Percentiles rank a stretch among this genome's conserved stretches.
phyloP scores from a whole-genome alignment of 2,329 filamentous ascomycete species.

The Magnaporthales sp. region DNA sequence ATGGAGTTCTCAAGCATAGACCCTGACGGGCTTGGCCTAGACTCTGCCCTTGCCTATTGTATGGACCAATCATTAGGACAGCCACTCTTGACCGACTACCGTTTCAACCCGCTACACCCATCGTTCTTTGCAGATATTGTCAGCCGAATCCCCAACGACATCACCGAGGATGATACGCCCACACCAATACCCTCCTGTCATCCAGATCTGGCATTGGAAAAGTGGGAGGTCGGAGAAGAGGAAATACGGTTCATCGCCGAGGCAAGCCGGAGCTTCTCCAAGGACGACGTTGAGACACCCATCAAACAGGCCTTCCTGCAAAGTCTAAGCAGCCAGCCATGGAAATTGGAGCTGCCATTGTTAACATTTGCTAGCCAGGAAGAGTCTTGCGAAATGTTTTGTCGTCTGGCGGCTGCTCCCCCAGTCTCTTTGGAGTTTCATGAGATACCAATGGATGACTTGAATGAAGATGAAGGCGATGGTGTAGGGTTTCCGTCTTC shows the following conservation, averaged over 20 bases:
- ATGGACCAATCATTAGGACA: neutral
- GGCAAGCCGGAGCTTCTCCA: neutral
- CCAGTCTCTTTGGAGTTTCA: neutral
- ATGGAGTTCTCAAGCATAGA: neutral
- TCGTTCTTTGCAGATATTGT: neutral
- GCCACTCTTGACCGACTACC: neutral
- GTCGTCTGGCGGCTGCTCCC: neutral
- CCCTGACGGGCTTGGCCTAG: neutral
- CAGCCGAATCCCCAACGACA: neutral
- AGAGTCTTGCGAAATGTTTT: neutral
- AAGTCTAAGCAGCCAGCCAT: neutral
- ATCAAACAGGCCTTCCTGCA: neutral
- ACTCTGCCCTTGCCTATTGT: slow-evolving; percentile 1
- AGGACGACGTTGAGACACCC: neutral
- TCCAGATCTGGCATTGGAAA: neutral
- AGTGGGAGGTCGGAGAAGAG: neutral
- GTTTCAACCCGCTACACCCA: slow-evolving; percentile 1
- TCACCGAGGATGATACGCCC: neutral
- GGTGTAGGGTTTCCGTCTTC: neutral
- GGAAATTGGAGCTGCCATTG: neutral
- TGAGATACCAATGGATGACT: neutral
- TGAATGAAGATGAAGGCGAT: neutral
- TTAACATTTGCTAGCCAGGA: neutral
- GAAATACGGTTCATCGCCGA: neutral
- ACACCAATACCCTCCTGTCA: neutral